phyloP scores from a whole-genome alignment of 257 asterid species.

The Solanum medicagineum region DNA sequence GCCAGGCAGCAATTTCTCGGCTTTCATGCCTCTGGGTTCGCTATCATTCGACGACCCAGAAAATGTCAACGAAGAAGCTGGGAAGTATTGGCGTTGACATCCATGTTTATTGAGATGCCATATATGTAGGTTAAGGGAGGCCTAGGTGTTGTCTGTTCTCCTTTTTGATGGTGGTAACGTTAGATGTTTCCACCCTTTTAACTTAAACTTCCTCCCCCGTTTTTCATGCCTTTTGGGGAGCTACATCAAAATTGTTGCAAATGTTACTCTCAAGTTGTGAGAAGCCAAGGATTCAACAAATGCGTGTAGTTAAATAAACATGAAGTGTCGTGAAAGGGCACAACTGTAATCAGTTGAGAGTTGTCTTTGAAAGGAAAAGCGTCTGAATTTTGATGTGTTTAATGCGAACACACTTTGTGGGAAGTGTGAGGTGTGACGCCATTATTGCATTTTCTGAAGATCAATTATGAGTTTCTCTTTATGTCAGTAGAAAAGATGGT shows the following conservation, averaged over 20 bases:
- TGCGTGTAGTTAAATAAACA: conserved; percentile 4
- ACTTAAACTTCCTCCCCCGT: neutral
- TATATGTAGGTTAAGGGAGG: neutral
- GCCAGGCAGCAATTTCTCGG: conserved; percentile 58
- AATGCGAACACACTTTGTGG: neutral
- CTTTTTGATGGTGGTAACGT: neutral
- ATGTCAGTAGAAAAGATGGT: too few relatives aligned
- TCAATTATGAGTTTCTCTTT: too few relatives aligned
- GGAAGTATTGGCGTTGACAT: conserved; percentile 40
- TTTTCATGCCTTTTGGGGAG: neutral
- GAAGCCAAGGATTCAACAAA: neutral
- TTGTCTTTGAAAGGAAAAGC: neutral
- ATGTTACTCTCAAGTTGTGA: neutral
- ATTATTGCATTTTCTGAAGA: too few relatives aligned
- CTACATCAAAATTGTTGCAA: neutral
- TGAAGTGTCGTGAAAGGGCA: conserved; percentile 4
- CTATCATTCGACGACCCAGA: conserved; percentile 32
- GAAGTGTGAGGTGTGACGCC: too few relatives aligned
- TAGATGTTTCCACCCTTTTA: neutral
- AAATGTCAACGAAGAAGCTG: conserved; percentile 35
- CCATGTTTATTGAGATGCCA: conserved; percentile 39
- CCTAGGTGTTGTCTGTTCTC: neutral
- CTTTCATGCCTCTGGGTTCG: conserved; percentile 64
- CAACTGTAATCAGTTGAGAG: conserved; percentile 19
- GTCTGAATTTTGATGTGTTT: neutral